Evolutionary conservation across 441 rosid species (phyloP), one percentile per base, ranked within the genome.

Genomic region (Brassica balearica): DNA sequence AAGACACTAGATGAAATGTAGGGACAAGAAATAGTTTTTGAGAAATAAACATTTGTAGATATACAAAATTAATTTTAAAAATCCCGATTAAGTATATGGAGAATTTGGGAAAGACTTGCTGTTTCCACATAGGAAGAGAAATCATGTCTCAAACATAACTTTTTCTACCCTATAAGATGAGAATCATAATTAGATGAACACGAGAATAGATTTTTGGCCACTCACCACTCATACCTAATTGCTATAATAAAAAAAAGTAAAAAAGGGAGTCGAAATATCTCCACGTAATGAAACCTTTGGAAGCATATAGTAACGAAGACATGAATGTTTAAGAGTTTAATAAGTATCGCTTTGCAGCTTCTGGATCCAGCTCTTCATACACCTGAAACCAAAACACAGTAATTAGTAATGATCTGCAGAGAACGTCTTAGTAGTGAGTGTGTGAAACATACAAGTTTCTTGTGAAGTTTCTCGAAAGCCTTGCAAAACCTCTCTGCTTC

Each of bases 401-500:
- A 61, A 56, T 71, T 11, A 75, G 29, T 69, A 56, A 5, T 0
- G 5, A 58, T 23, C 27, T 12, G 60, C 32, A 23, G 67, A 38
- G 36, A 27, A 38, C 2, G 41, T 71, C 20, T 64, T 5, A 14
- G 41, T 48, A 64, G 48, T 11, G 46, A 68, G 19, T 60, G 64
- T 14, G 43, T 23, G 65, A 60, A 3, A 59, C 87, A 36, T 86
- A 90, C 97, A 63, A 90, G 92, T 87, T 87, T 89, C 85, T 79
- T 85, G 87, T 94, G 98, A 68, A 89, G 77, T 80, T 83, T 82
- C 75, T 85, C 89, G 60, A 90, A 94, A 55, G 90, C 89, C 74
- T 84, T 74, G 86, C 93, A 94, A 83, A 94, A 90, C 48, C 84
- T 85, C 75, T 89, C 88, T 1, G 96, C 96, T 69, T 89, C 96